Percentiles rank a stretch among this genome's conserved stretches.
Evolutionary conservation across 108 stramenopile genomes (phyloP).

Genomic region (Epipyxis sp.): DNA sequence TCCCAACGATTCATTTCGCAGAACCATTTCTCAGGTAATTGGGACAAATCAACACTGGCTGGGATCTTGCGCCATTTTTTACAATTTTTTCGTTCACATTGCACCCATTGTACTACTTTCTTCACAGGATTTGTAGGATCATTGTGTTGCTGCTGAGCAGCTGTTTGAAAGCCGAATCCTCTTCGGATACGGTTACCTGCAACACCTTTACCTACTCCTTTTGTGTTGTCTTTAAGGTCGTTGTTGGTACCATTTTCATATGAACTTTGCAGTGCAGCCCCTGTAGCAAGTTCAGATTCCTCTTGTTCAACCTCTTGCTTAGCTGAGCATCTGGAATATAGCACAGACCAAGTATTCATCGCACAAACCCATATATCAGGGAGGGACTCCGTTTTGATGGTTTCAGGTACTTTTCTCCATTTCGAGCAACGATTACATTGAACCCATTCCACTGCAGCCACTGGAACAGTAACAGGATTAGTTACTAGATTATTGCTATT

Average conservation of each 20-base stretch:
- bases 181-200: background rate
- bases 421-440: slow-evolving; percentile 49
- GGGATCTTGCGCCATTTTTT: slow-evolving; percentile 78
- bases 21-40: slow-evolving; percentile 73
- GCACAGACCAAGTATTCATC: background rate
- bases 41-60: slow-evolving; percentile 55
- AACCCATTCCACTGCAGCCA: slow-evolving; percentile 35
- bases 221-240: background rate
- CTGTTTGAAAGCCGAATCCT: background rate
- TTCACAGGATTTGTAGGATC: background rate
- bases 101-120: slow-evolving; percentile 63
- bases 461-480: background rate
- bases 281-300: background rate
- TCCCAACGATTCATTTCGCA: slow-evolving; percentile 75
- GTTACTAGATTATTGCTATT: too few species aligned
- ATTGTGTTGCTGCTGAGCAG: background rate
- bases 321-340: background rate
- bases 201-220: background rate
- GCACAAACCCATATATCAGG: slow-evolving; percentile 43
- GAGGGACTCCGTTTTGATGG: slow-evolving; percentile 33
- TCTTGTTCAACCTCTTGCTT: slow-evolving; percentile 38
- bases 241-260: background rate
- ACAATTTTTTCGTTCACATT: slow-evolving; percentile 70
- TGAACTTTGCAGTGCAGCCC: background rate
- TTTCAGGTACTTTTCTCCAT: slow-evolving; percentile 47